Percentiles rank a stretch among this genome's conserved stretches.
These are phyloP conservation scores for Plasmopara muralis DNA, from an alignment of 352 stramenopile species.

Conservation along the genomic window DNA sequence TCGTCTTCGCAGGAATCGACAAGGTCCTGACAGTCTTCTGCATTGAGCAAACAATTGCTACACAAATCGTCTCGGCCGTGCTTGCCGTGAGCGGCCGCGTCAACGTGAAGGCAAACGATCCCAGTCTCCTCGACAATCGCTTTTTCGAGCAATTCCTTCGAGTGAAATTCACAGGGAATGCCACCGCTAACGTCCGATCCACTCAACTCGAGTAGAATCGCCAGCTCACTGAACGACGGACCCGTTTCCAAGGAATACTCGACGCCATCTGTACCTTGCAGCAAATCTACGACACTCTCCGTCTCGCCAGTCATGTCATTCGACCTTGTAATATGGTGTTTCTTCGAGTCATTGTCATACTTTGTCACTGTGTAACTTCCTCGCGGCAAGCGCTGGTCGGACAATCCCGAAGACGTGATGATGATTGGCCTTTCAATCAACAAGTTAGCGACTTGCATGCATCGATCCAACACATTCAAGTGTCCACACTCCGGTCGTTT, in stretches of 20 bases:
- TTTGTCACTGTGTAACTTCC: constrained; percentile 17
- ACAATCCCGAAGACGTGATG: constrained; percentile 15
- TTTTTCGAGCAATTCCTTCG: constrained; percentile 33
- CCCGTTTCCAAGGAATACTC: constrained; percentile 23
- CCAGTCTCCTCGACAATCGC: constrained; percentile 28
- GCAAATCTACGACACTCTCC: constrained; percentile 17
- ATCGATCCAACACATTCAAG: constrained; percentile 10
- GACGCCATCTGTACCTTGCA: constrained; percentile 17
- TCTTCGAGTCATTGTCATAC: constrained; percentile 17
- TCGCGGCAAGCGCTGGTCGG: constrained; percentile 2
- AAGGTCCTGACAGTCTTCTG: constrained; percentile 13
- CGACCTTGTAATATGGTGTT: constrained; percentile 10
- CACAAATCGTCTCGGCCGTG: constrained; percentile 4
- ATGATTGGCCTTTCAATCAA: constrained; percentile 29
- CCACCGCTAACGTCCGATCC: constrained; percentile 18
- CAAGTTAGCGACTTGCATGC: constrained; percentile 18
- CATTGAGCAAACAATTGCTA: constrained; percentile 22
- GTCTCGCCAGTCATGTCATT: constrained; percentile 2
- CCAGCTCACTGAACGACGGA: constrained; percentile 23
- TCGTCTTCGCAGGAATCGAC: constrained; percentile 8
- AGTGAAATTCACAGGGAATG: constrained; percentile 28
- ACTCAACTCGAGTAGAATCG: constrained; percentile 26
- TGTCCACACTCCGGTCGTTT: constrained; percentile 8
- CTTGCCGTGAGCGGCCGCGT: neutral
- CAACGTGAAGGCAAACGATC: constrained; percentile 1